Evolutionary conservation across 1,284 basidiomycete genomes (phyloP), one percentile per base, ranked within the genome.

Genomic region (Malassezia caprae): DNA sequence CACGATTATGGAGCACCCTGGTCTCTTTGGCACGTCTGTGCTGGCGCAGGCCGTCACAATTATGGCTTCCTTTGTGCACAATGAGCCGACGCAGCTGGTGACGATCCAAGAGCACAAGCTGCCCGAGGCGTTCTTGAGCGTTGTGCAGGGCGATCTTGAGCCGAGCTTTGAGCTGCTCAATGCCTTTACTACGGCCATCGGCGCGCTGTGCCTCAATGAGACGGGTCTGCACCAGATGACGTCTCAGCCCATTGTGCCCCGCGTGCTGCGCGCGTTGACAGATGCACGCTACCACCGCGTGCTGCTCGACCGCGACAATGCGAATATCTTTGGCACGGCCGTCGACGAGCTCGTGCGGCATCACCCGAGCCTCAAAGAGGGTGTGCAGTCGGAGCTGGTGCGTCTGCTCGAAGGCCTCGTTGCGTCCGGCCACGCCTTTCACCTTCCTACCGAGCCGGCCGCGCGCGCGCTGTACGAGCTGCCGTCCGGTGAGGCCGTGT

Each of bases 31-130:
- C 2, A 82, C 88, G 0, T 86, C 84, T 64, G 83, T 94, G 51
- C 82, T 93, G 48, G 85, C 88, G 1, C 58, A 65, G 8, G 61
- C 89, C 1, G 89, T 96, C 79, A 93, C 93, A 76, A 88, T 96
- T 73, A 90, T 96, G 85, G 85, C 93, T 5, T 91, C 90, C 0
- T 96, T 99, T 75, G 85, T 98, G 15, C 93, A 99, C 79, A 99
- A 96, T 68, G 94, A 99, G 76, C 94, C 94, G 10, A 96, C 93
- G 0, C 94, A 89, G 12, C 79, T 99, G 53, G 78, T 83, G 1
- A 86, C 91, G 48, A 84, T 99, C 34, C 94, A 99, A 76, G 94
- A 99, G 76, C 82, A 84, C 45, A 83, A 86, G 24, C 76, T 99
- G 2, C 94, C 94, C 0, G 88, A 93, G 68, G 82, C 84, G 0